Evolutionary conservation across 2,329 filamentous ascomycete species (phyloP), one percentile per base, ranked within the genome.

Genomic region (Aspergillus intermedius): DNA sequence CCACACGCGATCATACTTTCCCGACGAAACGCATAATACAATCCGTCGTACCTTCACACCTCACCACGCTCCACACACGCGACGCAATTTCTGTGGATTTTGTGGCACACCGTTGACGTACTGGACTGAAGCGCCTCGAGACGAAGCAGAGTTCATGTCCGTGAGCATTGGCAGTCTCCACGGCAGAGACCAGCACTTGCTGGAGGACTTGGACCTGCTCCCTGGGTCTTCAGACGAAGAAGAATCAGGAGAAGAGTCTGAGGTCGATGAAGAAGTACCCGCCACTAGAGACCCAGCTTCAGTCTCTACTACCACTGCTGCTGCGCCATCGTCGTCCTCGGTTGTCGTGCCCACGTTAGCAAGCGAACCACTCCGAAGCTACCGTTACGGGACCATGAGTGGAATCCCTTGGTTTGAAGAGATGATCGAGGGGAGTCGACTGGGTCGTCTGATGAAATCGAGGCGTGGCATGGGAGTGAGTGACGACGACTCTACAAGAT

Each of bases 51-150:
- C 78, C 43, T 90, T 87, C 66, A 81, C 80, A 8, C 78, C 83
- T 19, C 75, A 74, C 2, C 71, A 75, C 57, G 78, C 79, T 46
- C 75, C 77, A 45, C 71, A 79, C 58, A 75, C 80, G 1, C 82
- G 86, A 64, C 82, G 88, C 44, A 81, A 89, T 57, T 96, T 96
- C 69, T 96, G 91, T 70, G 91, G 91, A 21, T 94, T 87, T 72
- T 95, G 91, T 66, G 91, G 91, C 46, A 95, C 90, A 0, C 86
- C 87, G 10, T 74, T 96, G 47, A 86, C 85, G 0, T 88, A 85
- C 59, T 95, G 89, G 89, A 85, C 83, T 42, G 90, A 95, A 66
- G 70, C 80, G 21, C 86, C 87, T 0, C 72, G 69, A 1, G 76
- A 75, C 45, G 87, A 93, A 64, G 84, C 85, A 10, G 82, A 90